These are phyloP conservation scores for Suillus decipiens DNA, from an alignment of 768 basidiomycete species.

Conservation along the genomic window DNA sequence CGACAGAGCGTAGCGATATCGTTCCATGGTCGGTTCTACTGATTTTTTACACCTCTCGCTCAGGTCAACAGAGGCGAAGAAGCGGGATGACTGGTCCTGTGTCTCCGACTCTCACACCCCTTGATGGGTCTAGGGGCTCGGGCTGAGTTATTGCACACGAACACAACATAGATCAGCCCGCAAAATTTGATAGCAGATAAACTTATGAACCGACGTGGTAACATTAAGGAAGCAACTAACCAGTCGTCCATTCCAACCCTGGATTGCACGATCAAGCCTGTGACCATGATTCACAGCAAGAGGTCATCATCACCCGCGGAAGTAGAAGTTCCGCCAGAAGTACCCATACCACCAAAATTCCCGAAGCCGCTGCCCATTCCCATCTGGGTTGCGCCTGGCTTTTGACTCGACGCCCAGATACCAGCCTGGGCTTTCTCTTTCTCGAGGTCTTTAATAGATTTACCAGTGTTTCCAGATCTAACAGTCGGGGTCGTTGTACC, in stretches of 20 bases:
- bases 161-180: background rate
- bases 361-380: slow-evolving; percentile 33
- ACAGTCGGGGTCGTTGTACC: slow-evolving; percentile 40
- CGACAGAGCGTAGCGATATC: background rate
- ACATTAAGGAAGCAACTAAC: background rate
- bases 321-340: slow-evolving; percentile 13
- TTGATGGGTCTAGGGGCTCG: background rate
- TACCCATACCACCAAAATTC: slow-evolving; percentile 32
- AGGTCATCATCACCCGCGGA: slow-evolving; percentile 41
- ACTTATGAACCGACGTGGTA: background rate
- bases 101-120: background rate
- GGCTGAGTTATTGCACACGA: background rate
- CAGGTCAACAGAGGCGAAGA: background rate
- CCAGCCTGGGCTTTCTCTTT: slow-evolving; percentile 81
- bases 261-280: background rate
- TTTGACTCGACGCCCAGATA: slow-evolving; percentile 63
- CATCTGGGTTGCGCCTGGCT: slow-evolving; percentile 18
- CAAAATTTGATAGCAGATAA: background rate
- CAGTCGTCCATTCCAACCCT: background rate
- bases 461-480: slow-evolving; percentile 46
- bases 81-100: background rate
- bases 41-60: background rate
- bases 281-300: slow-evolving; percentile 34
- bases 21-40: background rate
- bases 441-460: slow-evolving; percentile 89